Evolutionary conservation across 129 eudicot species (phyloP).

Genomic region (Ambrosia artemisiifolia): DNA sequence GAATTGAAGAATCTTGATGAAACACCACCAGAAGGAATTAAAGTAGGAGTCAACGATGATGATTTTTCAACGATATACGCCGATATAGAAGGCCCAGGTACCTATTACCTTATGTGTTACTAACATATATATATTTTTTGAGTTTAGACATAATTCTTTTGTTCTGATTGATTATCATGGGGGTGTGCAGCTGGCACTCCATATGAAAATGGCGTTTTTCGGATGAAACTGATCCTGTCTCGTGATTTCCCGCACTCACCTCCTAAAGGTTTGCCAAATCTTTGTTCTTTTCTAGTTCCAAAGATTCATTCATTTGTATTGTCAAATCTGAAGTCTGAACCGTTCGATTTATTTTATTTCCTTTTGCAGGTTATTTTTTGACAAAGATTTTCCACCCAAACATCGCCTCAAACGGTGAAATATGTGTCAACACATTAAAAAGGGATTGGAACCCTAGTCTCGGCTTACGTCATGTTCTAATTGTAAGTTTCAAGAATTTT

Average conservation of each 20-base stretch:
- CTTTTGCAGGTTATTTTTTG: conserved; percentile 79
- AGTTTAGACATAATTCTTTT: neutral
- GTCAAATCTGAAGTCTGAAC: neutral
- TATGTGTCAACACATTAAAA: conserved; percentile 91
- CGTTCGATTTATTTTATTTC: too few relatives aligned
- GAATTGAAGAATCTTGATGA: conserved; percentile 94
- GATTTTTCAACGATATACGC: conserved; percentile 81
- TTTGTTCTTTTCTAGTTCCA: neutral
- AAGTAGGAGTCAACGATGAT: conserved; percentile 88
- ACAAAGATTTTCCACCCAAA: conserved; percentile 96
- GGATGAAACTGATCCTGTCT: conserved; percentile 60
- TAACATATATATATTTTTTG: neutral
- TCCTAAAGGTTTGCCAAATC: conserved; percentile 4
- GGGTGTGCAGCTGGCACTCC: conserved; percentile 85
- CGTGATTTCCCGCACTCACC: conserved; percentile 13
- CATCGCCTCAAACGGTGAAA: conserved; percentile 74
- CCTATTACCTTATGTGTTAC: neutral
- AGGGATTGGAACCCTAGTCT: conserved; percentile 89
- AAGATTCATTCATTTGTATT: neutral
- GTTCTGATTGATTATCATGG: conserved; percentile 9
- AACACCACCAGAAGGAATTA: conserved; percentile 95
- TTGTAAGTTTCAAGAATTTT: conserved; percentile 39
- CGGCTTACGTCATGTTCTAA: conserved; percentile 82
- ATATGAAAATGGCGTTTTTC: conserved; percentile 74
- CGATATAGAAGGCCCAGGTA: conserved; percentile 97